Evolutionary conservation across 1,139 yeast genomes (phyloP), one percentile per base, ranked within the genome.

Genomic region (Eremothecium cymbalariae): DNA sequence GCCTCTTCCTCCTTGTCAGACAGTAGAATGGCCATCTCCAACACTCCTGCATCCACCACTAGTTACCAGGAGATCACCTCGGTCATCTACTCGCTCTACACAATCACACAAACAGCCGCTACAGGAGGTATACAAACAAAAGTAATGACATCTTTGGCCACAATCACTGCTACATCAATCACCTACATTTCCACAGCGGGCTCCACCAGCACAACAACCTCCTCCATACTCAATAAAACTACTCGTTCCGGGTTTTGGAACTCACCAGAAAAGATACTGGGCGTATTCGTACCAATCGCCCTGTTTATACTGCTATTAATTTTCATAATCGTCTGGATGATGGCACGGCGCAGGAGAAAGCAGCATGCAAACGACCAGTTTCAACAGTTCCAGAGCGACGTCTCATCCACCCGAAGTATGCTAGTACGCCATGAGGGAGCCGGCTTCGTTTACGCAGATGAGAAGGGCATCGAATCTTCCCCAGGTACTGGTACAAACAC

Each of bases 201-300:
- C n/a, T 15, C 19, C 31, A 33, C 16, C 31, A 11, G 13, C 4
- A 13, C n/a, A 21, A 11, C 39, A 3, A 15, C 27, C 37, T 15
- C 19, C 19, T 14, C 24, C 6, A 31, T 28, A 14, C 15, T 15
- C 24, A 8, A 28, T 15, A 11, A 26, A 31, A 9, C 32, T 33
- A 14, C 14, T 33, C n/a, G 20, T 36, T 11, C 37, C 4, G 46
- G 57, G 1, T 62, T 57, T 39, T 62, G 64, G 54, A 39, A 48
- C 12, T 55, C 59, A 2, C 51, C 61, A 2, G 65, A 64, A 0
- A 62, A 62, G 47, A 62, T 62, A 8, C 63, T 59, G 0, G 67
- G 64, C 3, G 57, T 63, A 1, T 63, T 63, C 39, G 57, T 61
- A 1, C 30, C 28, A 4, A 27, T 25, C 11, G 23, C 23, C 4